Evolutionary conservation across 73 alveolate species (phyloP).

Genomic region (Diophrys appendiculata): DNA sequence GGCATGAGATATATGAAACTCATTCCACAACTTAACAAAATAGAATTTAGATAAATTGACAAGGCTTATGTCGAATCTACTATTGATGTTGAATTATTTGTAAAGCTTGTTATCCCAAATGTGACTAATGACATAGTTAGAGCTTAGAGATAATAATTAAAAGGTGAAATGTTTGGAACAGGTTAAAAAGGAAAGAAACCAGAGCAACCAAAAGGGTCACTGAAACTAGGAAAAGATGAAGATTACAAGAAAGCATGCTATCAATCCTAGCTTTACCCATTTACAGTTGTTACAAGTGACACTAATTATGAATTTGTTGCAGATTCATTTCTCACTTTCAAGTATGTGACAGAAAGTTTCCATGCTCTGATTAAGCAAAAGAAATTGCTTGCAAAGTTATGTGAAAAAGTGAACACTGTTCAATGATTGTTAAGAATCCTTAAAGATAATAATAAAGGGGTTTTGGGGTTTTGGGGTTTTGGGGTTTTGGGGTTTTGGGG

Average conservation of each 20-base stretch:
- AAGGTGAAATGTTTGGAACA: neutral
- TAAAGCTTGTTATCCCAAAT: constrained; percentile 22
- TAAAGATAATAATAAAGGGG: too few species aligned
- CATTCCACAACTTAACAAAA: constrained; percentile 1
- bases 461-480: too few species aligned
- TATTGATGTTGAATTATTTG: constrained; percentile 2
- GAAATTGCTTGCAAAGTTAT: constrained; percentile 1
- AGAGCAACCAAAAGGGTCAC: neutral
- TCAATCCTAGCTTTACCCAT: constrained; percentile 20
- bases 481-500: too few species aligned
- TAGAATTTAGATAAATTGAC: constrained; percentile 1
- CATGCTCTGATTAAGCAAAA: constrained; percentile 39
- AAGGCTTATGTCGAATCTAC: neutral
- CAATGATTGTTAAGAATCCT: too few species aligned
- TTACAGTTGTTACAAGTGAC: constrained; percentile 31
- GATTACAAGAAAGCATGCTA: constrained; percentile 38
- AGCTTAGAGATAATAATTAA: constrained; percentile 7
- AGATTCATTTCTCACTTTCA: constrained; percentile 29
- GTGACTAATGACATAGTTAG: constrained; percentile 31
- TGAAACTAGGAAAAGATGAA: constrained; percentile 9
- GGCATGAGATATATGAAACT: constrained; percentile 50
- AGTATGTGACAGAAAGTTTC: constrained; percentile 37
- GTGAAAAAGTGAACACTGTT: too few species aligned
- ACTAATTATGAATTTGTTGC: constrained; percentile 44
- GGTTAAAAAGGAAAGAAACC: neutral